phyloP scores from a whole-genome alignment of 2,329 filamentous ascomycete species.

The Arthroderma sp. region DNA sequence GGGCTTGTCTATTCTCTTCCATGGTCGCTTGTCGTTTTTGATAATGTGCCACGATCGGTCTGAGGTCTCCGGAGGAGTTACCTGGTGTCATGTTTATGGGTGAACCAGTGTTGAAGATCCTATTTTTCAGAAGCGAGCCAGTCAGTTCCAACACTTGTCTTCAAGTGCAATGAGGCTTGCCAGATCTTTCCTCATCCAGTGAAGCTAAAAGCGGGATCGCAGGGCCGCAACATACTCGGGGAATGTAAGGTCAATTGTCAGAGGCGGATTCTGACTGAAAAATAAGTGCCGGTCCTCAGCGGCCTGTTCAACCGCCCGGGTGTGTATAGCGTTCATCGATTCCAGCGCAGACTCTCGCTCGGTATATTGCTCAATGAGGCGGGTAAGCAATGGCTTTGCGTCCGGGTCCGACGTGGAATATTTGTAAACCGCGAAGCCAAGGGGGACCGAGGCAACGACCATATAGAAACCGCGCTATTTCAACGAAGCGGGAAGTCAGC shows the following conservation, averaged over 20 bases:
- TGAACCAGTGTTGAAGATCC: conserved; percentile 48
- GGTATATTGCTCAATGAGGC: conserved; percentile 43
- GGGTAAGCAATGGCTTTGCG: conserved; percentile 28
- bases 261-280: conserved; percentile 27
- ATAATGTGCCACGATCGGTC: conserved; percentile 49
- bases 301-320: conserved; percentile 48
- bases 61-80: conserved; percentile 43
- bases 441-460: conserved; percentile 29
- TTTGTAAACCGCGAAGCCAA: conserved; percentile 31
- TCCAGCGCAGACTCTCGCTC: conserved; percentile 41
- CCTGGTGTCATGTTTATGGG: conserved; percentile 53
- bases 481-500: not conserved
- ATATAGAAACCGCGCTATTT: conserved; percentile 35
- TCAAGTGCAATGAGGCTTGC: not conserved
- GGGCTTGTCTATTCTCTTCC: conserved; percentile 42
- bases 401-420: conserved; percentile 25
- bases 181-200: not conserved
- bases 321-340: conserved; percentile 47
- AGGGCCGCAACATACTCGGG: conserved; percentile 45
- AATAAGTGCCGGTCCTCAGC: conserved; percentile 51
- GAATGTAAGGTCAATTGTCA: conserved; percentile 43
- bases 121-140: conserved; percentile 18
- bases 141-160: not conserved
- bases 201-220: not conserved
- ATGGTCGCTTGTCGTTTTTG: conserved; percentile 43